Conservation (phyloP, 495 filamentous ascomycete species). For the Margaritispora aquatica region DNA sequence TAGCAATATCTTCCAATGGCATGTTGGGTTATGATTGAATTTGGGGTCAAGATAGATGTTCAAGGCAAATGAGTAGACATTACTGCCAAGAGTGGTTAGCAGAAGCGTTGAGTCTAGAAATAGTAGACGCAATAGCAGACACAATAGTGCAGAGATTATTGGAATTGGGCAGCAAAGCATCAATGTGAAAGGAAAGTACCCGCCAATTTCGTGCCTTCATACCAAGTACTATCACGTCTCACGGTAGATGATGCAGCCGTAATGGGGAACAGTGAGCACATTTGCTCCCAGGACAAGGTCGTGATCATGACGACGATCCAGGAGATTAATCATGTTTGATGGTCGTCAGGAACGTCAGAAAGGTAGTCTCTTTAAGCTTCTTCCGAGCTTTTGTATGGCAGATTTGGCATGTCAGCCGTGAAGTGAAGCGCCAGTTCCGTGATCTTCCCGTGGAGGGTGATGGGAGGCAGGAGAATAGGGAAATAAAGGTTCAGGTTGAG, state of each 20-base stretch:
- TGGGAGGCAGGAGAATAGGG: neutral
- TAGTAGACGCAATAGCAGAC: neutral
- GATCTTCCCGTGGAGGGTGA: neutral
- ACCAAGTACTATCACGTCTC: neutral
- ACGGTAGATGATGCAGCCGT: neutral
- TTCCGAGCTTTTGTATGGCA: neutral
- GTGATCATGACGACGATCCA: neutral
- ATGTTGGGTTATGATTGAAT: neutral
- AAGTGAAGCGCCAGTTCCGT: neutral
- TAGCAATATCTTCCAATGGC: neutral
- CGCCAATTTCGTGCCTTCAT: neutral
- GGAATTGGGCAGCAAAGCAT: neutral
- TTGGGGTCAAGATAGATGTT: neutral
- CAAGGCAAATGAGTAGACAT: neutral
- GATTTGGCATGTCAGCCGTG: too few species aligned
- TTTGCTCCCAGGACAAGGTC: too few species aligned
- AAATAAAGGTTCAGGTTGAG: neutral
- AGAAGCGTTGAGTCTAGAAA: neutral
- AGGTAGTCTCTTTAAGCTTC: neutral
- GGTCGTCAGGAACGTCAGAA: neutral
- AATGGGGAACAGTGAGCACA: neutral
- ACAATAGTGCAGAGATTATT: neutral
- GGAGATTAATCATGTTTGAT: neutral
- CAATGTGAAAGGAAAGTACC: neutral
- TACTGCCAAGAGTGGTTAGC: neutral